phyloP scores from a whole-genome alignment of 23 red algal species.

The Gracilaria domingensis region DNA sequence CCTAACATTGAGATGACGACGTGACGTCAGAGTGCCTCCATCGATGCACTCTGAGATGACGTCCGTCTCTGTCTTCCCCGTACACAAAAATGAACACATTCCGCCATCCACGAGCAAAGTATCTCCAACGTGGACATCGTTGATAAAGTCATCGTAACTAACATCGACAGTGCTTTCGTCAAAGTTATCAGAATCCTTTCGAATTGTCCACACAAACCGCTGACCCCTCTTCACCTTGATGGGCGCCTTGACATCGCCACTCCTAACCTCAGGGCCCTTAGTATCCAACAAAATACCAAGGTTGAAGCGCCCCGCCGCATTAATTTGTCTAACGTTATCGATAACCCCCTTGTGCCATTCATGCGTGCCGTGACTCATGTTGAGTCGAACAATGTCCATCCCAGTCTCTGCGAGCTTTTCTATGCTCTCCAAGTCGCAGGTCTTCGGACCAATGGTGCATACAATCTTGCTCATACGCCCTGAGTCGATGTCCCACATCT shows the following conservation, averaged over 20 bases:
- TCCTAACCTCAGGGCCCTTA: constrained; percentile 94
- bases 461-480: constrained; percentile 91
- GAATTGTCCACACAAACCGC: constrained; percentile 77
- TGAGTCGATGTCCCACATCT: constrained; percentile 38
- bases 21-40: constrained; percentile 89
- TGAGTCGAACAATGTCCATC: constrained; percentile 95
- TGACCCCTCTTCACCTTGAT: constrained; percentile 86
- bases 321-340: constrained; percentile 73
- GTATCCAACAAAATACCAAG: constrained; percentile 93
- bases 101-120: constrained; percentile 95
- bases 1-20: constrained; percentile 97
- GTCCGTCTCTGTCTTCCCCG: constrained; percentile 81
- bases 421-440: constrained; percentile 82
- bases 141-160: constrained; percentile 94
- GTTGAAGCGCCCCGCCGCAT: constrained; percentile 70
- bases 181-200: constrained; percentile 69
- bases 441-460: constrained; percentile 99
- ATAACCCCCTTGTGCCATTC: constrained; percentile 94
- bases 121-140: constrained; percentile 89
- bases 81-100: constrained; percentile 85
- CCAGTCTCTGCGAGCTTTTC: constrained; percentile 84
- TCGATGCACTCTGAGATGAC: constrained; percentile 97
- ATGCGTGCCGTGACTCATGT: constrained; percentile 98
- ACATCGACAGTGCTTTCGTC: constrained; percentile 77
- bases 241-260: constrained; percentile 83